Evolutionary conservation across 1,139 yeast genomes (phyloP).

Genomic region (Geotrichum histeridarum): DNA sequence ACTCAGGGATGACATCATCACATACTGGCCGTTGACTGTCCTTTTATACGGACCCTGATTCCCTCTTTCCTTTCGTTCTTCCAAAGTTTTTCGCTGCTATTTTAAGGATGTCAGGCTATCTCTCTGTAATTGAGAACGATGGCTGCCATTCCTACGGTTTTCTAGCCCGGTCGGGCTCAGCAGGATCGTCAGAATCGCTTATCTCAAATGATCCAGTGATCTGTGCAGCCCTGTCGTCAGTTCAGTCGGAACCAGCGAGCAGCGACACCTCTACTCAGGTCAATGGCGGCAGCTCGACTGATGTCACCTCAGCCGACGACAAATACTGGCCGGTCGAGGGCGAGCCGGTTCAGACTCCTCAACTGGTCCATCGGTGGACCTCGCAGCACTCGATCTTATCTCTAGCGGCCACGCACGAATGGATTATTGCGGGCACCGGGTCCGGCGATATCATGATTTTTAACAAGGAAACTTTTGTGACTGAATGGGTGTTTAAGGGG

Average conservation of each 20-base stretch:
- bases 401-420: conserved; percentile 56
- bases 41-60: too few relatives aligned
- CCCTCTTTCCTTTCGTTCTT: too few relatives aligned
- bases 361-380: conserved; percentile 68
- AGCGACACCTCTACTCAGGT: background rate
- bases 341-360: conserved; percentile 12
- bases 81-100: too few relatives aligned
- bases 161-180: background rate
- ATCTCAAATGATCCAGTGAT: too few relatives aligned
- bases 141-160: background rate
- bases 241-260: background rate
- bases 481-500: conserved; percentile 44
- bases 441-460: conserved; percentile 71
- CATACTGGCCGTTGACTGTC: too few relatives aligned
- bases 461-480: conserved; percentile 60
- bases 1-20: background rate
- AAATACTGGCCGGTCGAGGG: conserved; percentile 14
- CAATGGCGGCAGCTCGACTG: background rate
- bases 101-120: too few relatives aligned
- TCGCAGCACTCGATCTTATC: conserved; percentile 70
- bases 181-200: background rate
- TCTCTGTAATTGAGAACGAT: background rate
- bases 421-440: conserved; percentile 91
- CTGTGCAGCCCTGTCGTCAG: too few relatives aligned
- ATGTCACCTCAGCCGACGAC: background rate